Percentiles rank a stretch among this genome's conserved stretches.
phyloP scores from a whole-genome alignment of 2,329 filamentous ascomycete genomes.

The Fusarium sp. region DNA sequence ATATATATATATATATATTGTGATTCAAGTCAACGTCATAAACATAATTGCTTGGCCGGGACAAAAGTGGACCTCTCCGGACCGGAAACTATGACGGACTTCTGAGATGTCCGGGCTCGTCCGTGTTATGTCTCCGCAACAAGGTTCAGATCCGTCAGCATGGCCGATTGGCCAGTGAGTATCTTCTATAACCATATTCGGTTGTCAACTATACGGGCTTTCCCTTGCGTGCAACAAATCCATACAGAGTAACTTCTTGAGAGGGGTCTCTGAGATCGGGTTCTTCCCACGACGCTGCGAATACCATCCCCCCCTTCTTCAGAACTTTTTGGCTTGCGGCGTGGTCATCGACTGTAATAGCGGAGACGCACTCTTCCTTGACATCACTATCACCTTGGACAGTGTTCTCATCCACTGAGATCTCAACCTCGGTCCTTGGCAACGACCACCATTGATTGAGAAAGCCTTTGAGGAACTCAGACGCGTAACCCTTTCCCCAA shows the following conservation, averaged over 20 bases:
- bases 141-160: conserved; percentile 2
- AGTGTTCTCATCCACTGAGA: conserved; percentile 60
- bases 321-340: conserved; percentile 69
- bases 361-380: conserved; percentile 60
- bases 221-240: conserved; percentile 40
- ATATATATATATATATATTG: not conserved
- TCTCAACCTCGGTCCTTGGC: conserved; percentile 60
- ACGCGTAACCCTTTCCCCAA: conserved; percentile 72
- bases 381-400: conserved; percentile 50
- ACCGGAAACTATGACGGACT: conserved; percentile 42
- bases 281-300: conserved; percentile 59
- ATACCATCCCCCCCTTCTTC: conserved; percentile 68
- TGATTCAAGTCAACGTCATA: conserved; percentile 3
- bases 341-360: conserved; percentile 66
- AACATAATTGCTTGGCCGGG: conserved; percentile 3
- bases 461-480: conserved; percentile 68
- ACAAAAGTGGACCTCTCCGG: conserved; percentile 37
- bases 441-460: conserved; percentile 64
- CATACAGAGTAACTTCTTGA: conserved; percentile 43
- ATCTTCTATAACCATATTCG: conserved; percentile 13
- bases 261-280: conserved; percentile 41
- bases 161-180: conserved; percentile 22
- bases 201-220: conserved; percentile 12
- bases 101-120: conserved; percentile 39
- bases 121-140: conserved; percentile 17